Evolutionary conservation across 208 protist genomes (phyloP), one percentile per base, ranked within the genome.

Genomic region (Zelonia costaricensis): DNA sequence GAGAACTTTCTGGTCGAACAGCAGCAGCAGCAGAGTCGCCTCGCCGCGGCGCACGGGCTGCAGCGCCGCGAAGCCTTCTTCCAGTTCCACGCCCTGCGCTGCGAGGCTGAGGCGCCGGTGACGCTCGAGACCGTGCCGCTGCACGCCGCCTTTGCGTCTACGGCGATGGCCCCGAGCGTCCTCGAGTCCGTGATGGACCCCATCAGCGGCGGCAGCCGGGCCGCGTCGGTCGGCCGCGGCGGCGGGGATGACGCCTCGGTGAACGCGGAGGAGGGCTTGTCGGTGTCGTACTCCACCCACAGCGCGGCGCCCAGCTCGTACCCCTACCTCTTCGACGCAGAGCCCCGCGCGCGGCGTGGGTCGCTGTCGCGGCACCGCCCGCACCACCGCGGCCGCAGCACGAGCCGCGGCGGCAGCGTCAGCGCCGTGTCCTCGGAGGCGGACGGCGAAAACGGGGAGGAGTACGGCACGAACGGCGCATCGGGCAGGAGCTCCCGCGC

Each of bases 31-130:
- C 58, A 66, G 66, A 56, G 52, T 27, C 66, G 66, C 12, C 58
- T 65, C n/a, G 53, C 51, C 43, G 58, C 66, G 25, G 7, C 58
- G 12, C 39, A 38, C 44, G 40, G 36, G 16, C 30, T 52, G 43
- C 58, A 57, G 30, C 66, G 56, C 44, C 64, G 58, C 25, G 66
- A 73, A 22, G 66, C 66, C 0, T 73, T 73, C 33, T 73, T 73
- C n/a, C 66, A 73, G 43, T 73, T 73, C 38, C 57, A 73, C 58
- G 13, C 22, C 4, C 58, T 73, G 15, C 58, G 66, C 40, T 73
- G 66, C 31, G 58, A 62, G 42, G 43, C 44, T 13, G 58, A 61
- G 57, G 44, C 57, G 22, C 66, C 57, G 4, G 66, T 73, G 27
- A 62, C 66, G 58, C 52, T 73, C 22, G 66, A 73, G 20, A 62